A percentile compares a stretch with the other conserved stretches of the same genome.
phyloP scores from a whole-genome alignment of 2,329 filamentous ascomycete genomes.

The Ustilaginoidea virens region DNA sequence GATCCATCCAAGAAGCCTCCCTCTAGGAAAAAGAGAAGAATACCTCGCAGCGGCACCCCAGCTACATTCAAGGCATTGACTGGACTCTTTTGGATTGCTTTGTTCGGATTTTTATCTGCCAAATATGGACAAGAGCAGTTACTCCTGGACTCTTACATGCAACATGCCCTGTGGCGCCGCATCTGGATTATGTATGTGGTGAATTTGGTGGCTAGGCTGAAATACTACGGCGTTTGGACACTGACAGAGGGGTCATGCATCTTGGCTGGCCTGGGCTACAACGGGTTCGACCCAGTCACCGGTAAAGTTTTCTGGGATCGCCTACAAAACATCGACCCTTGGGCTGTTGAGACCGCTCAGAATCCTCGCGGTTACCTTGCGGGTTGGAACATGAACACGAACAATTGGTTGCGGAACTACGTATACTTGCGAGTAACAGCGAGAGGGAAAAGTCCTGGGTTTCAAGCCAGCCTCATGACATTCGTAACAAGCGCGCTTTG shows the following conservation, averaged over 20 bases:
- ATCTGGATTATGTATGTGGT: slow-evolving; percentile 74
- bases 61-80: slow-evolving; percentile 59
- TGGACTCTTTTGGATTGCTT: slow-evolving; percentile 65
- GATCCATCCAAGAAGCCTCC: slow-evolving; percentile 75
- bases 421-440: slow-evolving; percentile 91
- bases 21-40: slow-evolving; percentile 79
- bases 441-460: slow-evolving; percentile 89
- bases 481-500: slow-evolving; percentile 91
- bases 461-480: slow-evolving; percentile 83
- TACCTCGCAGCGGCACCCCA: slow-evolving; percentile 78
- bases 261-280: slow-evolving; percentile 83
- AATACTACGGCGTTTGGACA: slow-evolving; percentile 95
- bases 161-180: slow-evolving; percentile 53
- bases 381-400: slow-evolving; percentile 98
- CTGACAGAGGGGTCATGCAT: slow-evolving; percentile 92
- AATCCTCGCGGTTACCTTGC: slow-evolving; percentile 87
- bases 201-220: slow-evolving; percentile 65
- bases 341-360: slow-evolving; percentile 75
- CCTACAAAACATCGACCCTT: slow-evolving; percentile 76
- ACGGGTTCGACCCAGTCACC: slow-evolving; percentile 72
- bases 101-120: slow-evolving; percentile 57
- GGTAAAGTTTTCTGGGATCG: slow-evolving; percentile 80
- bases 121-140: slow-evolving; percentile 51
- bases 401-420: slow-evolving; percentile 91
- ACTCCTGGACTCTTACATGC: slow-evolving; percentile 48